phyloP scores from a whole-genome alignment of 2,329 filamentous ascomycete species.

The Phoma sp. region DNA sequence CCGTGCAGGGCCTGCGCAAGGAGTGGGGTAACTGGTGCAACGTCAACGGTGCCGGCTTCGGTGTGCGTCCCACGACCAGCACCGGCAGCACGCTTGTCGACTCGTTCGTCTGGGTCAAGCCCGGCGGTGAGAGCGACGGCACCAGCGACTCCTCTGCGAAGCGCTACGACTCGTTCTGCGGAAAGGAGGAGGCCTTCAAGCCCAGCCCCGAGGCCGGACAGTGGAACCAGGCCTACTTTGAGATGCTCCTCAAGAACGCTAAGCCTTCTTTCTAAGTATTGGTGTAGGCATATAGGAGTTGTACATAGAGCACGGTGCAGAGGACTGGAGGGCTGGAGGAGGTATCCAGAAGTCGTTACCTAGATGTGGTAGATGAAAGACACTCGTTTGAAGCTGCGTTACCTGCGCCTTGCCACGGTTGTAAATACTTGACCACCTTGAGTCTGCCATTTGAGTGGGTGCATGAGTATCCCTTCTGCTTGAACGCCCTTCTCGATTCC shows the following conservation, averaged over 20 bases:
- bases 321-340: not conserved
- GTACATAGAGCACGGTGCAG: not conserved
- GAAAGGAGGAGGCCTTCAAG: slow-evolving; percentile 60
- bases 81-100: slow-evolving; percentile 66
- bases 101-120: slow-evolving; percentile 75
- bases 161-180: slow-evolving; percentile 65
- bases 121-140: slow-evolving; percentile 64
- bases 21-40: slow-evolving; percentile 72
- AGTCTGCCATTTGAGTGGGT: not conserved
- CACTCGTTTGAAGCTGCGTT: not conserved
- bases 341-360: not conserved
- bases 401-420: not conserved
- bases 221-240: slow-evolving; percentile 65
- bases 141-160: slow-evolving; percentile 52
- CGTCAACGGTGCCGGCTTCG: slow-evolving; percentile 68
- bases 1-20: slow-evolving; percentile 54
- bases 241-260: slow-evolving; percentile 47
- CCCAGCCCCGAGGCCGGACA: slow-evolving; percentile 73
- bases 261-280: slow-evolving; percentile 42
- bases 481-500: no score
- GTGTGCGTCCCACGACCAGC: slow-evolving; percentile 63
- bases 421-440: not conserved
- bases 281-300: not conserved
- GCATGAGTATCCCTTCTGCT: no score
- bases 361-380: not conserved